A percentile compares a stretch with the other conserved stretches of the same genome.
These are phyloP conservation scores for Solanum chiquidenum DNA, from an alignment of 257 asterid species.

Conservation along the genomic window DNA sequence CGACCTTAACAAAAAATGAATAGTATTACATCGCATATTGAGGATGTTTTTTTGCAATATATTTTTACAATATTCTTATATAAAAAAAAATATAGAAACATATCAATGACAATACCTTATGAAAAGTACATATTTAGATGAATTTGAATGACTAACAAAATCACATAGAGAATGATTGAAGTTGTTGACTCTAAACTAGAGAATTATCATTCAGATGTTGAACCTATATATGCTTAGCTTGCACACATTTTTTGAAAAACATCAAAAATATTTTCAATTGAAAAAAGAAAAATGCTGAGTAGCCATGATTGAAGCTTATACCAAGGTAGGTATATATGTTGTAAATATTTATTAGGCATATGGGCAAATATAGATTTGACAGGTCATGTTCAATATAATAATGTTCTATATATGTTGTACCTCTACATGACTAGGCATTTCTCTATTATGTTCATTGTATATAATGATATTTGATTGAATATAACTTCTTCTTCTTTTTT, in stretches of 20 bases:
- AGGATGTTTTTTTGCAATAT: neutral
- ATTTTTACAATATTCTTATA: neutral
- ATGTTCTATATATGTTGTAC: neutral
- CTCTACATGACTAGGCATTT: neutral
- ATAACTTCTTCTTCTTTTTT: accelerated
- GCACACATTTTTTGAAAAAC: neutral
- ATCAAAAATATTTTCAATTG: neutral
- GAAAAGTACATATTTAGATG: neutral
- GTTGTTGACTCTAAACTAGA: conserved; percentile 15
- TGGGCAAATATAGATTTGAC: neutral
- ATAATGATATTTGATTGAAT: neutral
- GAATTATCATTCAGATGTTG: neutral
- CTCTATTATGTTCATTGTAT: neutral
- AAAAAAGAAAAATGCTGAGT: neutral
- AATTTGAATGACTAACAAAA: neutral
- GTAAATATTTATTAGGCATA: neutral
- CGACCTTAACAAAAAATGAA: neutral
- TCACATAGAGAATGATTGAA: neutral
- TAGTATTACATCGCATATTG: accelerated
- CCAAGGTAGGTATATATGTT: neutral
- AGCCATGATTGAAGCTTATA: neutral
- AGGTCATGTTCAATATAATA: neutral
- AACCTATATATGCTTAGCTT: neutral
- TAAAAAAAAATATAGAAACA: neutral
- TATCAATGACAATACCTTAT: no score